phyloP scores from a whole-genome alignment of 2,329 filamentous ascomycete species.

The Hymenoscyphus fructigenus region DNA sequence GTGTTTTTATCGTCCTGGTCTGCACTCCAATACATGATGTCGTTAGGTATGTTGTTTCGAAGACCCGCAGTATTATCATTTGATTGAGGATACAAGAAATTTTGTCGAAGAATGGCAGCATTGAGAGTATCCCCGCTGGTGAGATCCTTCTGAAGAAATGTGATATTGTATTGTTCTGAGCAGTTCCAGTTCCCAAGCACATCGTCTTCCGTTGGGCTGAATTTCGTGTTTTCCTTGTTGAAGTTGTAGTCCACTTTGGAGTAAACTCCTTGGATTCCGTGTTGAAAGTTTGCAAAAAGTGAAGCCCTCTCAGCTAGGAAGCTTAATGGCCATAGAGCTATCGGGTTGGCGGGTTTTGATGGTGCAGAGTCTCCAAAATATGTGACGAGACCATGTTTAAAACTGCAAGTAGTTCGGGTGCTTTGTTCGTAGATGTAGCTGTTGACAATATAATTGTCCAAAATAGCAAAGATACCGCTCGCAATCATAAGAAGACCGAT shows the following conservation, averaged over 20 bases:
- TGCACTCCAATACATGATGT: background rate
- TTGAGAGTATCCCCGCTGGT: background rate
- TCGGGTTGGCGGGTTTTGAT: background rate
- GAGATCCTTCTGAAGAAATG: background rate
- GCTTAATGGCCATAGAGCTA: background rate
- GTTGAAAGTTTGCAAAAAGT: no score
- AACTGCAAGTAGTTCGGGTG: background rate
- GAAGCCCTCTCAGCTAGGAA: background rate
- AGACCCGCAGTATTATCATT: accelerated
- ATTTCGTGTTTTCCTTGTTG: background rate
- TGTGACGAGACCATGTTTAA: background rate
- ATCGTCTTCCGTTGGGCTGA: background rate
- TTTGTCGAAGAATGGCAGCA: background rate
- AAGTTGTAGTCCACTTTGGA: background rate
- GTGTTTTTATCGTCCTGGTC: background rate
- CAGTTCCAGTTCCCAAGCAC: background rate
- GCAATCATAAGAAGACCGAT: slow-evolving; percentile 16
- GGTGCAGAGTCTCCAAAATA: background rate
- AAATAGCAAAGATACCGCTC: slow-evolving; percentile 11
- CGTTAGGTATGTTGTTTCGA: no score
- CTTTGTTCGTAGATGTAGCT: background rate
- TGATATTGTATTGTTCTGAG: background rate
- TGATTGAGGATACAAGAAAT: background rate
- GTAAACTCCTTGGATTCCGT: background rate
- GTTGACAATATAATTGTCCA: slow-evolving; percentile 13